phyloP scores from a whole-genome alignment of 2,329 filamentous ascomycete genomes.

The Kalaharituber pfeilii region DNA sequence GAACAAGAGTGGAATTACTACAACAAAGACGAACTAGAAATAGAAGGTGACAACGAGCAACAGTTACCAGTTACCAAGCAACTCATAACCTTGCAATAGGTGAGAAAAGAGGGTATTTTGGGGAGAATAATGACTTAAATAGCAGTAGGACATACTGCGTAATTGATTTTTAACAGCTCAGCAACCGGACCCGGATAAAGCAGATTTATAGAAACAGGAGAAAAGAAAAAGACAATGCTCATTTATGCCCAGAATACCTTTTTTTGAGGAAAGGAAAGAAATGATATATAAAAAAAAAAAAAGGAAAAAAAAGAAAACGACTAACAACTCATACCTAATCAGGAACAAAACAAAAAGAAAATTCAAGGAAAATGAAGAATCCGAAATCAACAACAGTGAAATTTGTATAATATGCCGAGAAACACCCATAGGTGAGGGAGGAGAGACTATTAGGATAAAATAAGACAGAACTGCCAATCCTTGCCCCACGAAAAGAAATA shows the following conservation, averaged over 20 bases:
- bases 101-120: too few relatives aligned
- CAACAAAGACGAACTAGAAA: conserved; percentile 20
- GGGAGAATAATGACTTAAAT: too few relatives aligned
- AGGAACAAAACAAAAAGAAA: conserved; percentile 22
- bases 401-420: too few relatives aligned
- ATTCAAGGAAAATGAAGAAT: conserved; percentile 2
- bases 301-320: conserved; percentile 14
- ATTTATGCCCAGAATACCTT: conserved; percentile 23
- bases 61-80: too few relatives aligned
- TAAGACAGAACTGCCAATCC: conserved; percentile 16
- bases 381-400: conserved; percentile 7
- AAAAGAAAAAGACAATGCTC: conserved; percentile 22
- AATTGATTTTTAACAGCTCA: too few relatives aligned
- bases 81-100: too few relatives aligned
- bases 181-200: too few relatives aligned
- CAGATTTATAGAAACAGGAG: conserved; percentile 19
- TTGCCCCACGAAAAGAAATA: conserved; percentile 1
- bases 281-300: conserved; percentile 22
- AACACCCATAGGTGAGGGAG: too few relatives aligned
- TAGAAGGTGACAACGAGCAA: too few relatives aligned
- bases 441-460: conserved; percentile 13
- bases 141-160: too few relatives aligned
- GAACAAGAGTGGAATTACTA: conserved; percentile 16
- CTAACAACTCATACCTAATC: conserved; percentile 10
- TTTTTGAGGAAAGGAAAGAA: conserved; percentile 27